phyloP scores from a whole-genome alignment of 768 basidiomycete genomes.

The Trametes sanguinea region DNA sequence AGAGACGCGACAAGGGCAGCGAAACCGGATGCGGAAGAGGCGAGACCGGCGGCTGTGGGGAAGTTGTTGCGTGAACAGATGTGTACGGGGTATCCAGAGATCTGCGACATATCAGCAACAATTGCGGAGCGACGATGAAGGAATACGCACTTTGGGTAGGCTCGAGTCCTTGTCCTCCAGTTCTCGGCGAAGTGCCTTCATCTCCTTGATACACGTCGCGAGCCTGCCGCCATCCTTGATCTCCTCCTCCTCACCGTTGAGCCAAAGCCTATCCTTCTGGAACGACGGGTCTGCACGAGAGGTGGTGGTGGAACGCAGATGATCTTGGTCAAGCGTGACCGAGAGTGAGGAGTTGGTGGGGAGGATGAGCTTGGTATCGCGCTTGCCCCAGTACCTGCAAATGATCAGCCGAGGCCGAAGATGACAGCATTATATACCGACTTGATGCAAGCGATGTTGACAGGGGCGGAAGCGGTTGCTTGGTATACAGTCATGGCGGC shows the following conservation, averaged over 20 bases:
- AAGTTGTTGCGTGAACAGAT: slow-evolving; percentile 98
- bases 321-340: slow-evolving; percentile 95
- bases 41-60: slow-evolving; percentile 97
- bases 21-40: slow-evolving; percentile 96
- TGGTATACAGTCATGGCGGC: slow-evolving; percentile 63
- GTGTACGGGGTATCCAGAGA: slow-evolving; percentile 76
- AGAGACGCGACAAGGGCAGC: slow-evolving; percentile 93
- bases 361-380: slow-evolving; percentile 91
- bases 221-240: slow-evolving; percentile 82
- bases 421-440: slow-evolving; percentile 33
- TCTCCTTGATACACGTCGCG: slow-evolving; percentile 82
- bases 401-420: slow-evolving; percentile 9
- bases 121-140: not conserved
- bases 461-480: slow-evolving; percentile 90
- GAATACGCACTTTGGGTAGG: slow-evolving; percentile 62
- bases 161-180: slow-evolving; percentile 71
- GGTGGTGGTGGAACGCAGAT: slow-evolving; percentile 91
- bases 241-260: slow-evolving; percentile 90
- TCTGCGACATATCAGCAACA: slow-evolving; percentile 38
- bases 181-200: slow-evolving; percentile 74
- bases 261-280: slow-evolving; percentile 81
- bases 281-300: slow-evolving; percentile 82
- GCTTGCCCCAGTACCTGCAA: slow-evolving; percentile 96
- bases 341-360: slow-evolving; percentile 99
- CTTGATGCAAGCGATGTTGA: slow-evolving; percentile 99